Base-by-base conservation (phyloP, 2,329 filamentous ascomycete genomes). In the Aureobasidium uvarum region DNA sequence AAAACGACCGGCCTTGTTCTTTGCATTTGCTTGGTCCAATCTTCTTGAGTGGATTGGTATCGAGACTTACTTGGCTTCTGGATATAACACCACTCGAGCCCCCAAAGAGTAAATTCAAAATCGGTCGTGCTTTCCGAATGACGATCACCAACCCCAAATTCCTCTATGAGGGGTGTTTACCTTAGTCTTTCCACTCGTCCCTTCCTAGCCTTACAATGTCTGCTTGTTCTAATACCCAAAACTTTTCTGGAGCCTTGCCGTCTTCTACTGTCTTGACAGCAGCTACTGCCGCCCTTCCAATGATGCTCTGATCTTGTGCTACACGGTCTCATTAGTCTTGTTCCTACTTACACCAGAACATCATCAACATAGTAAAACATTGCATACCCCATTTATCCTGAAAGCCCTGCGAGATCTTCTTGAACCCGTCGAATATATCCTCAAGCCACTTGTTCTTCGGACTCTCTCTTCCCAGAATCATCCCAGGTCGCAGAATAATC, bases 401-500 rank as follows among this genome's bases (percentile, higher is more conserved):
- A 2, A 56, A 56, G 4, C 36, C 52, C 16, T 56, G 52, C 13
- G 31, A 36, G 20, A 56, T 25, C 16, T 43, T 56, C 38, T 56
- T 41, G 13, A 56, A 39, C 0, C 52, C 52, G 41, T 43, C 36
- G 25, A 56, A 56, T 23, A 56, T 41, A 43, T 56, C 52, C 38
- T 56, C 52, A 2, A 56, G 36, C 52, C 52, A 56, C 23, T 43
- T 56, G 38, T 56, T 56, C 43, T 69, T 68, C 4, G 69, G 66
- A 16, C 58, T 67, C 31, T 69, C 67, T 67, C 70, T 28, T 41
- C 69, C 72, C 7, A 77, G 66, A 64, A 77, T 77, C 73, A 77
- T 73, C 1, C 76, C 76, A 1, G 76, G 76, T 18, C 73, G 68
- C 46, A 77, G 28, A 43, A 77, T 74, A 56, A 77, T 73, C 20